phyloP scores from a whole-genome alignment of 495 filamentous ascomycete genomes.

The Daldinia bambusicola region DNA sequence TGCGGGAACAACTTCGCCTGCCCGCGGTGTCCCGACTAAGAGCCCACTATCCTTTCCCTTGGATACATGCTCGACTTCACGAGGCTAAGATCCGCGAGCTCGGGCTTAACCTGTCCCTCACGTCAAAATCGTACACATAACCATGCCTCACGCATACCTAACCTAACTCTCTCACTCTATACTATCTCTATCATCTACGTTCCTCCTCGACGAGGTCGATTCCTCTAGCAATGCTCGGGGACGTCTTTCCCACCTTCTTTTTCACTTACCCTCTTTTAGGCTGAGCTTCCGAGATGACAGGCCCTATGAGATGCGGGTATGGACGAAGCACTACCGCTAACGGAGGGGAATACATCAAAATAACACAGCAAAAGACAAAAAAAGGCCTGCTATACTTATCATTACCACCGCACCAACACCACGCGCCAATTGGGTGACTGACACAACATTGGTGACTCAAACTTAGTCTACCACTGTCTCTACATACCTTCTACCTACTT shows the following conservation, averaged over 20 bases:
- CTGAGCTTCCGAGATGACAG: not conserved
- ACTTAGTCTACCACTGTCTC: slow-evolving; percentile 22
- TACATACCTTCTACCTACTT: slow-evolving; percentile 1
- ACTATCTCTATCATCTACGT: not conserved
- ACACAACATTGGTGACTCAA: not conserved
- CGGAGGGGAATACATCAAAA: not conserved
- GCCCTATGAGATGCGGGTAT: not conserved
- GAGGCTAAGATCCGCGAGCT: slow-evolving; percentile 28
- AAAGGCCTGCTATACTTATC: not conserved
- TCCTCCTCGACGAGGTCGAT: slow-evolving; percentile 3
- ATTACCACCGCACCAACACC: not conserved
- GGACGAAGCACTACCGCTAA: slow-evolving; percentile 1
- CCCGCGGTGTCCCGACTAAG: slow-evolving; percentile 58
- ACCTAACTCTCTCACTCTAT: too few relatives aligned
- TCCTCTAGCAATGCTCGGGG: not conserved
- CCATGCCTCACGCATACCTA: too few relatives aligned
- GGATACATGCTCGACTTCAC: slow-evolving; percentile 28
- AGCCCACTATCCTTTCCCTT: slow-evolving; percentile 16
- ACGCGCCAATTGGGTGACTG: not conserved
- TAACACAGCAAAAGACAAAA: not conserved
- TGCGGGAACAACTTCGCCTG: slow-evolving; percentile 57
- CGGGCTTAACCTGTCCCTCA: slow-evolving; percentile 32
- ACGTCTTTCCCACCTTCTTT: not conserved
- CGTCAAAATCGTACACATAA: not conserved
- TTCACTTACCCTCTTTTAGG: not conserved